A percentile compares a stretch with the other conserved stretches of the same genome.
These are phyloP conservation scores for Geranium incanum DNA, from an alignment of 441 rosid genomes.

Conservation along the genomic window DNA sequence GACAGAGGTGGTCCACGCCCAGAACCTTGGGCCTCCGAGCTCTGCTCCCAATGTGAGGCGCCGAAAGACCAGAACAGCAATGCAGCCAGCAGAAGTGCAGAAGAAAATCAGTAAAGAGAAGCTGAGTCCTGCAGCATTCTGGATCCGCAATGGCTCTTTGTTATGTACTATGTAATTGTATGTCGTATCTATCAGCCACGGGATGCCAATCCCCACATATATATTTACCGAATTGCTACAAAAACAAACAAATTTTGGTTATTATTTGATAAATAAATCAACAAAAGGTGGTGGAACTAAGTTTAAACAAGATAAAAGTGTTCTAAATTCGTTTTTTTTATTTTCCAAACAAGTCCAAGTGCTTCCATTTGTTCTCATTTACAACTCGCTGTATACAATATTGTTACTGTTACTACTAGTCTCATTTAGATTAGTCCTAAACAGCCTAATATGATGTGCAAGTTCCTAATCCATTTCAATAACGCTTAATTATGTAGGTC, in stretches of 20 bases:
- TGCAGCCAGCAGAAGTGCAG: constrained; percentile 66
- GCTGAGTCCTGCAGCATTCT: constrained; percentile 69
- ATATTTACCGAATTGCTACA: constrained; percentile 88
- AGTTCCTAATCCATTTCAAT: background rate
- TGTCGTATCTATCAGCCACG: constrained; percentile 77
- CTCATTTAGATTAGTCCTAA: too few species aligned
- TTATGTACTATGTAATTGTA: constrained; percentile 60
- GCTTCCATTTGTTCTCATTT: too few species aligned
- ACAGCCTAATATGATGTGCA: too few species aligned
- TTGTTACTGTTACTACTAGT: too few species aligned
- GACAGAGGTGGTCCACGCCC: constrained; percentile 72
- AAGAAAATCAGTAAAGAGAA: constrained; percentile 80
- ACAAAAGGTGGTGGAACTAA: too few species aligned
- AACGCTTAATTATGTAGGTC: background rate
- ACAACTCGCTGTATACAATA: too few species aligned
- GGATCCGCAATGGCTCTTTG: constrained; percentile 56
- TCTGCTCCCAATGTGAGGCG: constrained; percentile 73
- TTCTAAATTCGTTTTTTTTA: too few species aligned
- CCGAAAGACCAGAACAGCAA: constrained; percentile 65
- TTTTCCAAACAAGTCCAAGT: too few species aligned
- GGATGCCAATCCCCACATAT: constrained; percentile 75
- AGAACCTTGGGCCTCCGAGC: constrained; percentile 76
- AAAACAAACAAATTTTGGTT: background rate
- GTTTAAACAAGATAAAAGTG: too few species aligned
- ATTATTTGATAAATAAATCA: too few species aligned